phyloP scores from a whole-genome alignment of 2,329 filamentous ascomycete genomes.

The Colletotrichum sublineola region DNA sequence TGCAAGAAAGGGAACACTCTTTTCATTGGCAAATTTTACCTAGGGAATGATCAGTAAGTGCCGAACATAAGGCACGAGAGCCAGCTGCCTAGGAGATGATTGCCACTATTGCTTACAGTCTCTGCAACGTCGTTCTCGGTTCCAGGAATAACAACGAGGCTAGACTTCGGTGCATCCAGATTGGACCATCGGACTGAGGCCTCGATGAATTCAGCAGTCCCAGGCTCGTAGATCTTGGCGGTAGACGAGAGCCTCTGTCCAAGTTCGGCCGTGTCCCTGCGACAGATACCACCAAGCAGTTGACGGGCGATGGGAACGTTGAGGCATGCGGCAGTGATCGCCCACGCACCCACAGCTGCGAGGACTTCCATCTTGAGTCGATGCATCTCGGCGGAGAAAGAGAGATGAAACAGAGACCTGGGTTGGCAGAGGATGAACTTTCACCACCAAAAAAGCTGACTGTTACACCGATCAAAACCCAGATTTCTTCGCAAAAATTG shows the following conservation, averaged over 20 bases:
- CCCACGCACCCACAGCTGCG: constrained; percentile 48
- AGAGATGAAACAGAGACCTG: background rate
- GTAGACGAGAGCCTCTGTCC: constrained; percentile 51
- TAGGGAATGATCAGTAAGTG: constrained; percentile 17
- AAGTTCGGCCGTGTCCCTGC: constrained; percentile 46
- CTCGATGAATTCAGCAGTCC: constrained; percentile 54
- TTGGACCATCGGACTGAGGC: constrained; percentile 61
- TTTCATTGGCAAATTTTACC: constrained; percentile 60
- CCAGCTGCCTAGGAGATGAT: background rate
- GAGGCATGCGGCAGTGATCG: constrained; percentile 44
- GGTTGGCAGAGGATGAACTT: background rate
- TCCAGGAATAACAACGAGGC: constrained; percentile 61
- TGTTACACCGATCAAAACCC: background rate
- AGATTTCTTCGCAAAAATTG: constrained; percentile 1
- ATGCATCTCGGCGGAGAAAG: constrained; percentile 21
- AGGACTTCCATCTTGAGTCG: constrained; percentile 45
- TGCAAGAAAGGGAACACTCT: constrained; percentile 64
- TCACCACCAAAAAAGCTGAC: constrained; percentile 6
- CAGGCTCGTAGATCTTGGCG: constrained; percentile 59
- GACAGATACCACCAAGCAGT: constrained; percentile 41
- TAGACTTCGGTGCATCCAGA: constrained; percentile 57
- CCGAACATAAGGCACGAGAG: background rate
- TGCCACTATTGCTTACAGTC: constrained; percentile 54
- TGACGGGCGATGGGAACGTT: constrained; percentile 36
- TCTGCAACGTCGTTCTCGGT: constrained; percentile 63